Conservation (phyloP, 305 asterid species). For the Ruellia speciosa region DNA sequence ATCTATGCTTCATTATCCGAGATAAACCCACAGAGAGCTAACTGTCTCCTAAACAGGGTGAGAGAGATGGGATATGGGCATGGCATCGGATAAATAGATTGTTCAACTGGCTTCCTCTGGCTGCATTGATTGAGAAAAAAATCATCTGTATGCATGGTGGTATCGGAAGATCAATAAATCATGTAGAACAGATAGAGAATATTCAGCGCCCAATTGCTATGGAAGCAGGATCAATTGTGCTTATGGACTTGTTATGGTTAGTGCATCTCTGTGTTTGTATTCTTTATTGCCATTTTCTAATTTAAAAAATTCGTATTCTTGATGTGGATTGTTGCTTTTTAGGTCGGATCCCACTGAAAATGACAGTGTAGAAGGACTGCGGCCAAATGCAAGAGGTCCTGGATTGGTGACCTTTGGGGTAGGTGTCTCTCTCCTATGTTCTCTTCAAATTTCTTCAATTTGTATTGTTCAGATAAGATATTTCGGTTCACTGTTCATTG, state of each 20-base stretch:
- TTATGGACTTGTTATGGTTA: conserved; percentile 95
- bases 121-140: conserved; percentile 94
- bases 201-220: conserved; percentile 93
- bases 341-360: conserved; percentile 99
- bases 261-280: conserved; percentile 25
- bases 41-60: conserved; percentile 62
- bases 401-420: conserved; percentile 99
- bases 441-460: conserved; percentile 1
- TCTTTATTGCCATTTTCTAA: neutral
- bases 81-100: conserved; percentile 94
- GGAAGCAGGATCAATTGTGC: conserved; percentile 98
- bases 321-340: conserved; percentile 24
- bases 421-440: conserved; percentile 25
- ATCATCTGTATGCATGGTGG: conserved; percentile 99
- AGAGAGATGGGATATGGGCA: conserved; percentile 99
- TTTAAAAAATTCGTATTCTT: conserved; percentile 6
- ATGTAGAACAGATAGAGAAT: conserved; percentile 85
- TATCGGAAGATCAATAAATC: conserved; percentile 97
- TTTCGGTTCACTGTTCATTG: neutral
- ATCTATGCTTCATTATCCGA: conserved; percentile 14
- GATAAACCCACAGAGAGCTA: conserved; percentile 20
- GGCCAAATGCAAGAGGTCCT: conserved; percentile 99
- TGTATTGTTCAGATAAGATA: neutral
- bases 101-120: conserved; percentile 97
- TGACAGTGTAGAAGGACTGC: conserved; percentile 96